Evolutionary conservation across 495 filamentous ascomycete genomes (phyloP), one percentile per base, ranked within the genome.

Genomic region (Tuber borchii): DNA sequence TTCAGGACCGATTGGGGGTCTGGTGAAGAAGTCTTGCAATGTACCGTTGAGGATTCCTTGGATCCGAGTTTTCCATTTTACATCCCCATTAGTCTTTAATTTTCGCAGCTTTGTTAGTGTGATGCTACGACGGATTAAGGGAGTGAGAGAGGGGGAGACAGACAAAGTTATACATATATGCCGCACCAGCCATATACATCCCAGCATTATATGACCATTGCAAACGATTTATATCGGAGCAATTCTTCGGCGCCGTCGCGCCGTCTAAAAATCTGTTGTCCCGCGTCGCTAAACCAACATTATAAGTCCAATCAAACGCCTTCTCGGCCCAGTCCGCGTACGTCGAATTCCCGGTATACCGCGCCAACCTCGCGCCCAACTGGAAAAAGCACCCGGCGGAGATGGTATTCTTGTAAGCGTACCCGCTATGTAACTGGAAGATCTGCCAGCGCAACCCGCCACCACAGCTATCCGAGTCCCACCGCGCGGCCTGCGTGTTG

Each of bases 371-470:
- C 16, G 92, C 88, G 19, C 88, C 89, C 12, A 95, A 84, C 78
- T 92, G 91, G 82, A 93, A 90, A 79, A 93, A 90, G 45, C 87
- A 86, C 3, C 87, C 91, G 76, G 92, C 91, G 3, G 89, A 88
- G 74, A 92, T 87, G 34, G 89, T 88, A 80, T 90, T 90, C 80
- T 92, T 92, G 76, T 90, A 89, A 68, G 89, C 87, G 83, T 91
- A 96, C 16, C 94, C 94, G 39, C 85, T 89, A 85, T 94, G 93
- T 84, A 92, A 94, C 14, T 88, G 86, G 84, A 89, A 93, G 75
- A 96, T 91, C 85, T 97, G 93, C 94, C 94, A 97, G 74, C 90
- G 87, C 71, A 97, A 84, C 2, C 94, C 94, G 68, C 94, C 94
- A 68, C 87, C 86, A 83, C 94, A 97, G 2, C 86, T 88, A 1